Percentiles rank a stretch among this genome's conserved stretches.
phyloP scores from a whole-genome alignment of 306 rosid genomes.

The Mimosa bimucronata region DNA sequence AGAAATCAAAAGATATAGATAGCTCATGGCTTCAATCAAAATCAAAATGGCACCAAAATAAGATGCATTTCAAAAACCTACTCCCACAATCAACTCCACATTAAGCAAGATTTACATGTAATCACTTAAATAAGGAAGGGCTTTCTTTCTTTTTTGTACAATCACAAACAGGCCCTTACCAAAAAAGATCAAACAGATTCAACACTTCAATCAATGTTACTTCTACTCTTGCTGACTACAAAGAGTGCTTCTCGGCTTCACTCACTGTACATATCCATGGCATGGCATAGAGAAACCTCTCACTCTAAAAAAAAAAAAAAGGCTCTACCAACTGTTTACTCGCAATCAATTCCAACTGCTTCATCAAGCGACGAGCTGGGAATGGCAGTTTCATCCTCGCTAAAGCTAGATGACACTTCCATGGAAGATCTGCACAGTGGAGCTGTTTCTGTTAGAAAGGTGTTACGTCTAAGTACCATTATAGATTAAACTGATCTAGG shows the following conservation, averaged over 20 bases:
- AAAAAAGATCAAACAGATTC: slow-evolving; percentile 38
- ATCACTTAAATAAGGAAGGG: background rate
- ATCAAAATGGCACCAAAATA: slow-evolving; percentile 36
- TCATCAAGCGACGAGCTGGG: slow-evolving; percentile 76
- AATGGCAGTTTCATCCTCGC: slow-evolving; percentile 90
- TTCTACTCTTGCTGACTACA: slow-evolving; percentile 30
- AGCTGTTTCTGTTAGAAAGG: slow-evolving; percentile 36
- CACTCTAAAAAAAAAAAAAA: slow-evolving; percentile 18
- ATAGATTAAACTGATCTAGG: background rate
- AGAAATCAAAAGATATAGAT: slow-evolving; percentile 19
- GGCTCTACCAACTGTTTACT: slow-evolving; percentile 32
- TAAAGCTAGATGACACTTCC: slow-evolving; percentile 82
- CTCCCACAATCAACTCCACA: slow-evolving; percentile 38
- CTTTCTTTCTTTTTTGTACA: slow-evolving; percentile 33
- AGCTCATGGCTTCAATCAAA: slow-evolving; percentile 11
- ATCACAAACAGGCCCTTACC: slow-evolving; percentile 47
- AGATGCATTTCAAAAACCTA: slow-evolving; percentile 37
- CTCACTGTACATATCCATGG: slow-evolving; percentile 57
- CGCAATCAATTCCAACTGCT: slow-evolving; percentile 17
- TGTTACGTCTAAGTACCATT: background rate
- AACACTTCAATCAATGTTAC: background rate
- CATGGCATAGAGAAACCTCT: slow-evolving; percentile 35
- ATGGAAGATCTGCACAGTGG: slow-evolving; percentile 57
- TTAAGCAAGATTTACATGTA: slow-evolving; percentile 42
- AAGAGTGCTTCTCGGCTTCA: slow-evolving; percentile 30